These are phyloP conservation scores for Dissophora globulifera DNA, from an alignment of 192 early-diverging fungal genomes.

Conservation along the genomic window DNA sequence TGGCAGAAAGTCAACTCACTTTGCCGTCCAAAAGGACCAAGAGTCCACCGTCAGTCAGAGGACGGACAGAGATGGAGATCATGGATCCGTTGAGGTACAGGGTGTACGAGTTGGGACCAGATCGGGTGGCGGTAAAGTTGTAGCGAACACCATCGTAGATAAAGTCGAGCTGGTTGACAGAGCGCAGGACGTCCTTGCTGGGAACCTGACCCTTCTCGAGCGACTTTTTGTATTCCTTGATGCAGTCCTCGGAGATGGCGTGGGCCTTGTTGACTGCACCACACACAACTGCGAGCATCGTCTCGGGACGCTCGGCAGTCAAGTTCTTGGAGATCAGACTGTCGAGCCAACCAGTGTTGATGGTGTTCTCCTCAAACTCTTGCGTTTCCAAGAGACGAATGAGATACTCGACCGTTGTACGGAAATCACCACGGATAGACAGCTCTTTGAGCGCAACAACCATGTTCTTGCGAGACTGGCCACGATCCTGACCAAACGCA, in stretches of 20 bases:
- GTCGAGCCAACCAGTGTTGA: conserved; percentile 98
- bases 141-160: conserved; percentile 94
- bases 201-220: conserved; percentile 96
- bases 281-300: conserved; percentile 89
- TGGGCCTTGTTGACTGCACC: conserved; percentile 93
- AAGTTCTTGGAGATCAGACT: conserved; percentile 89
- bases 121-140: conserved; percentile 84
- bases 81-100: conserved; percentile 85
- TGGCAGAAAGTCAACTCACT: conserved; percentile 53
- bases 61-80: conserved; percentile 85
- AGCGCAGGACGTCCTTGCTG: conserved; percentile 75
- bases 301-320: conserved; percentile 91
- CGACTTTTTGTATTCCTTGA: conserved; percentile 79
- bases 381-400: conserved; percentile 91
- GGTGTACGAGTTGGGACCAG: conserved; percentile 82
- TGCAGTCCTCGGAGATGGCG: conserved; percentile 66
- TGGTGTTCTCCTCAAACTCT: conserved; percentile 87
- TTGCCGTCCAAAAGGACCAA: conserved; percentile 91
- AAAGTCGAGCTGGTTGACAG: conserved; percentile 86
- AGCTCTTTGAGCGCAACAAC: conserved; percentile 98
- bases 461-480: conserved; percentile 94
- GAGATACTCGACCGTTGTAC: conserved; percentile 98
- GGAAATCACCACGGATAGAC: conserved; percentile 98
- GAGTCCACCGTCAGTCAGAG: conserved; percentile 91
- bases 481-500: conserved; percentile 94